Conservation (phyloP, 306 rosid genomes). For the Oemleria cerasiformis region DNA sequence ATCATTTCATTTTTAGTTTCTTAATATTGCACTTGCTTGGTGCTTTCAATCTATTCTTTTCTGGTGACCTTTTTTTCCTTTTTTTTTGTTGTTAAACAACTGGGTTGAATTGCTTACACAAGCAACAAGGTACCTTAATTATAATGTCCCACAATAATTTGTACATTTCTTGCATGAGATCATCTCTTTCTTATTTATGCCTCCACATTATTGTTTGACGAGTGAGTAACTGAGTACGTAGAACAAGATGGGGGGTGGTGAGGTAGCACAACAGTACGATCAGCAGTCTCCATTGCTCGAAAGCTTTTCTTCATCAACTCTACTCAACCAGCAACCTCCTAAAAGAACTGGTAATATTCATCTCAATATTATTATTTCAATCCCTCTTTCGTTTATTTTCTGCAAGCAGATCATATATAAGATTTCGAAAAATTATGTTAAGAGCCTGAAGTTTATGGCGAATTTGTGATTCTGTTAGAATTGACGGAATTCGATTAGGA, state of each 20-base stretch:
- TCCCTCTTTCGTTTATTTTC: not conserved
- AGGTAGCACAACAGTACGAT: slow-evolving; percentile 3
- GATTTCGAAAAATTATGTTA: too few relatives aligned
- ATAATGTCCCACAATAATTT: too few relatives aligned
- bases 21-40: too few relatives aligned
- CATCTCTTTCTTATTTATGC: not conserved
- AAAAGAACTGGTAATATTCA: slow-evolving; percentile 30
- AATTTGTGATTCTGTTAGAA: too few relatives aligned
- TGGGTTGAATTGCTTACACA: too few relatives aligned
- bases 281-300: slow-evolving; percentile 22
- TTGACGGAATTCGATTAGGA: not conserved
- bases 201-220: not conserved
- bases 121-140: too few relatives aligned
- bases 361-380: not conserved
- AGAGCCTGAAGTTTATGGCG: too few relatives aligned
- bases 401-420: too few relatives aligned
- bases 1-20: too few relatives aligned
- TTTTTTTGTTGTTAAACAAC: too few relatives aligned
- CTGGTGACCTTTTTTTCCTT: too few relatives aligned
- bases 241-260: slow-evolving; percentile 16
- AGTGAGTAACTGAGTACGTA: not conserved
- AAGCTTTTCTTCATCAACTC: slow-evolving; percentile 11
- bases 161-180: not conserved
- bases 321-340: not conserved
- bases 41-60: too few relatives aligned